Evolutionary conservation across 352 stramenopile genomes (phyloP).

Genomic region (Globisporangium uncinulatum): DNA sequence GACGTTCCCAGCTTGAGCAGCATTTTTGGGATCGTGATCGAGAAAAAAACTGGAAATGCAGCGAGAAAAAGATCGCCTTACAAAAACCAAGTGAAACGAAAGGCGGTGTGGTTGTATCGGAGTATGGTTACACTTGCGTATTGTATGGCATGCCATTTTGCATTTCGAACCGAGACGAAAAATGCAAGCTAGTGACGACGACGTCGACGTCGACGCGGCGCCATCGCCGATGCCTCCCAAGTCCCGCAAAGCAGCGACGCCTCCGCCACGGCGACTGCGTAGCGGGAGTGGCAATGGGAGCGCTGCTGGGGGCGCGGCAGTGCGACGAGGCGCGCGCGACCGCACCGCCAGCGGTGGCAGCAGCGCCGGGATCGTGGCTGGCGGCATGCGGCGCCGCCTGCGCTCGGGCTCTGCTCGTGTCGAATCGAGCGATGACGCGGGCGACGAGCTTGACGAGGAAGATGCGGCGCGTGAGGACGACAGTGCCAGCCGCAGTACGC

Average conservation of each 20-base stretch:
- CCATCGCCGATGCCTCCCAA: constrained; percentile 24
- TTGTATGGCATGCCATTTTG: too few species aligned
- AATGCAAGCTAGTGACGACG: not conserved
- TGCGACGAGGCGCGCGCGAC: constrained; percentile 10
- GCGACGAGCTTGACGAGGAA: not conserved
- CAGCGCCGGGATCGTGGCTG: constrained; percentile 8
- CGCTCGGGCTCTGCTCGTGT: constrained; percentile 9
- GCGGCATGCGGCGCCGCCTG: constrained; percentile 10
- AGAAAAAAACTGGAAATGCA: too few species aligned
- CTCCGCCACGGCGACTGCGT: constrained; percentile 35
- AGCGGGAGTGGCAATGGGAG: constrained; percentile 46
- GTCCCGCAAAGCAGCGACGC: constrained; percentile 17
- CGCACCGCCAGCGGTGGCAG: constrained; percentile 25
- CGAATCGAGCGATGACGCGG: constrained; percentile 29
- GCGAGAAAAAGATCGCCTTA: too few species aligned
- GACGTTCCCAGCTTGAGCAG: not conserved
- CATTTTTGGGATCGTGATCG: not conserved
- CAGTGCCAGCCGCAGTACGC: constrained; percentile 3
- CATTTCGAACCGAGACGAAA: too few species aligned
- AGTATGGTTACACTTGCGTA: too few species aligned
- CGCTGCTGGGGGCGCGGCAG: constrained; percentile 26
- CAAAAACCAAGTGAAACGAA: too few species aligned
- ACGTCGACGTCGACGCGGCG: not conserved
- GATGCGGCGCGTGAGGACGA: not conserved
- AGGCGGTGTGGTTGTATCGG: too few species aligned